These are phyloP conservation scores for Lipomyces mesembrius DNA, from an alignment of 805 yeast genomes.

Conservation along the genomic window DNA sequence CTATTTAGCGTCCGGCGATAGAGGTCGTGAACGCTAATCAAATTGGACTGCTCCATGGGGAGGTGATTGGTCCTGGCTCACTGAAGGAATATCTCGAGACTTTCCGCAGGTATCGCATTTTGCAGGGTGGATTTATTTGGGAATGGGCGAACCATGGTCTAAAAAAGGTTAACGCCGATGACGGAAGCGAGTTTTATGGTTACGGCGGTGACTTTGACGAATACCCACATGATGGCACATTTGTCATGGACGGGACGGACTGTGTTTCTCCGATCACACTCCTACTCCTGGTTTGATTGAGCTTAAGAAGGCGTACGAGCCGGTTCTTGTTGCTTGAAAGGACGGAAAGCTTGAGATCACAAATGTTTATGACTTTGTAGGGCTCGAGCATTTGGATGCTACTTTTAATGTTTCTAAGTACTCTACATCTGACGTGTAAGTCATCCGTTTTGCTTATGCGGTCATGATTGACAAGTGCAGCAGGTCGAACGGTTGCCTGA, in stretches of 20 bases:
- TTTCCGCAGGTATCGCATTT: conserved; percentile 43
- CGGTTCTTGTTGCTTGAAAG: conserved; percentile 35
- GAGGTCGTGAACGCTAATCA: too few relatives aligned
- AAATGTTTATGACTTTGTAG: conserved; percentile 40
- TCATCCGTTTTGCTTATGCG: neutral
- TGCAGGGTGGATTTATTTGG: conserved; percentile 51
- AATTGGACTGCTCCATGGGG: too few relatives aligned
- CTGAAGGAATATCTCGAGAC: conserved; percentile 46
- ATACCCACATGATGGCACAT: conserved; percentile 47
- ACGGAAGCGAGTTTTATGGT: conserved; percentile 38
- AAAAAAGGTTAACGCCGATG: conserved; percentile 22
- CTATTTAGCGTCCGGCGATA: too few relatives aligned
- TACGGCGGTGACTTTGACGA: conserved; percentile 51
- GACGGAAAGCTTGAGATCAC: conserved; percentile 29
- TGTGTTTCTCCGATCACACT: conserved; percentile 44
- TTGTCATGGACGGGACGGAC: conserved; percentile 51
- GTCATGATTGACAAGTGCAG: conserved; percentile 5
- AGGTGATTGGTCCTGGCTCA: too few relatives aligned
- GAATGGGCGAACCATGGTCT: conserved; percentile 51
- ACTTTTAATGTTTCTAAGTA: conserved; percentile 10
- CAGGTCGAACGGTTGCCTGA: neutral
- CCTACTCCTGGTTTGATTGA: conserved; percentile 48
- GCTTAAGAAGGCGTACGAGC: conserved; percentile 47
- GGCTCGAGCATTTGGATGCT: conserved; percentile 32
- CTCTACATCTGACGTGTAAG: conserved; percentile 12